Evolutionary conservation across 805 yeast genomes (phyloP).

Genomic region (Kodamaea restingae): DNA sequence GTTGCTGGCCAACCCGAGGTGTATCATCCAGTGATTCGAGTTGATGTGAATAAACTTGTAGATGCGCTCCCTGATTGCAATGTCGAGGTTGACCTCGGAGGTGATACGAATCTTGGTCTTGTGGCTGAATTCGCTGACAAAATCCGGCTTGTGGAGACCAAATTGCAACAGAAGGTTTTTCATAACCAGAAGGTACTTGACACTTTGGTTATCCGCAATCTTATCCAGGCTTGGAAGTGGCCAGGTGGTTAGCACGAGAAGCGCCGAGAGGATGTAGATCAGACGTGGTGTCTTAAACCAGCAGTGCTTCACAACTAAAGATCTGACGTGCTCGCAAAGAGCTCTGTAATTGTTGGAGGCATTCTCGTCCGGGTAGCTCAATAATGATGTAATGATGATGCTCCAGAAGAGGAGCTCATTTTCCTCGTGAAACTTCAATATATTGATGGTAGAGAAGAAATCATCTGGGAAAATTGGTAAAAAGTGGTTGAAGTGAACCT

Average conservation of each 20-base stretch:
- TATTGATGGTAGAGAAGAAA: slow-evolving; percentile 14
- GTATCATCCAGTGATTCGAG: slow-evolving; percentile 41
- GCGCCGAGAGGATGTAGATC: slow-evolving; percentile 34
- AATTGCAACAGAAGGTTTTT: slow-evolving; percentile 38
- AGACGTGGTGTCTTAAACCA: slow-evolving; percentile 46
- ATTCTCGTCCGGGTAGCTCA: slow-evolving; percentile 17
- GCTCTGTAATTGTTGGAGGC: slow-evolving; percentile 18
- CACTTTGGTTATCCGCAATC: slow-evolving; percentile 28
- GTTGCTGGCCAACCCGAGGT: slow-evolving; percentile 33
- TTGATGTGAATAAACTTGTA: slow-evolving; percentile 41
- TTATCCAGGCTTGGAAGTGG: slow-evolving; percentile 32
- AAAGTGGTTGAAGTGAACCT: slow-evolving; percentile 25
- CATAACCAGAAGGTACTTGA: slow-evolving; percentile 37
- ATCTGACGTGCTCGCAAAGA: slow-evolving; percentile 31
- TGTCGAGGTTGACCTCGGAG: slow-evolving; percentile 27
- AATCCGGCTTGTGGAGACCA: slow-evolving; percentile 40
- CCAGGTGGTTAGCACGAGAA: slow-evolving; percentile 43
- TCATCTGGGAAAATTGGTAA: slow-evolving; percentile 28
- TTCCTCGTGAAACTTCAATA: slow-evolving; percentile 17
- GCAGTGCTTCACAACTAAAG: slow-evolving; percentile 38
- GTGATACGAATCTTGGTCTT: slow-evolving; percentile 21
- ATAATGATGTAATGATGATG: slow-evolving; percentile 32
- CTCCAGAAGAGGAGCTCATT: slow-evolving; percentile 41
- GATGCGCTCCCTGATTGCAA: slow-evolving; percentile 36
- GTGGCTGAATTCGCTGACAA: slow-evolving; percentile 40